Evolutionary conservation across 768 basidiomycete genomes (phyloP), one percentile per base, ranked within the genome.

Genomic region (Amanita pseudoporphyria): DNA sequence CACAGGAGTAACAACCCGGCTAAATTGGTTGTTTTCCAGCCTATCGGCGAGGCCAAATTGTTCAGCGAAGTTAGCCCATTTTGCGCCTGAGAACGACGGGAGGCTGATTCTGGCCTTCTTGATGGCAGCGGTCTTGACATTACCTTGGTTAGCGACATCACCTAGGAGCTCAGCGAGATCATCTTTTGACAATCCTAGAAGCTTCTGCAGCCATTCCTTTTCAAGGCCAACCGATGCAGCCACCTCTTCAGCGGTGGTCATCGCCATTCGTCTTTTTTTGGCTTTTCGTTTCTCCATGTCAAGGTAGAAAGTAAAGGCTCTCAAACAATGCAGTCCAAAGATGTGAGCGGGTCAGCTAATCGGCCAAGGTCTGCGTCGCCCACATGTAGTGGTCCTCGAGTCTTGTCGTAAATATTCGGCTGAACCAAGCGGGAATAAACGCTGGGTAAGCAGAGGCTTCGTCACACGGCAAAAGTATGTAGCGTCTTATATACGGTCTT

Each of bases 211-310:
- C 39, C 39, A 41, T 41, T 19, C 39, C 21, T 41, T 19, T 41
- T 41, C 39, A 13, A 41, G 14, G 19, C 21, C 39, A 19, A 41
- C 39, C 19, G 39, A 19, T 7, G 39, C 39, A 35, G 37, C 36
- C 18, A 41, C 30, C 6, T 33, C 48, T 40, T 19, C 18, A 37
- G 26, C 22, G 3, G 22, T 26, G 31, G 30, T 28, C 28, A 33
- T 12, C 37, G 31, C 38, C 32, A 30, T 30, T 19, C 30, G 41
- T 39, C 32, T 51, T 38, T 9, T 45, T 31, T 46, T 46, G 14
- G 4, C 14, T 41, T 41, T 41, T 62, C 71, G 57, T 74, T 72
- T 48, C 67, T 66, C 53, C 71, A 64, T 26, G 66, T 61, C 37
- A 76, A 58, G 21, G 64, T 58, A 13, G n/a, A n/a, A n/a, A n/a